A percentile compares a stretch with the other conserved stretches of the same genome.
phyloP scores from a whole-genome alignment of 495 filamentous ascomycete genomes.

The Tetracladium setigerum region DNA sequence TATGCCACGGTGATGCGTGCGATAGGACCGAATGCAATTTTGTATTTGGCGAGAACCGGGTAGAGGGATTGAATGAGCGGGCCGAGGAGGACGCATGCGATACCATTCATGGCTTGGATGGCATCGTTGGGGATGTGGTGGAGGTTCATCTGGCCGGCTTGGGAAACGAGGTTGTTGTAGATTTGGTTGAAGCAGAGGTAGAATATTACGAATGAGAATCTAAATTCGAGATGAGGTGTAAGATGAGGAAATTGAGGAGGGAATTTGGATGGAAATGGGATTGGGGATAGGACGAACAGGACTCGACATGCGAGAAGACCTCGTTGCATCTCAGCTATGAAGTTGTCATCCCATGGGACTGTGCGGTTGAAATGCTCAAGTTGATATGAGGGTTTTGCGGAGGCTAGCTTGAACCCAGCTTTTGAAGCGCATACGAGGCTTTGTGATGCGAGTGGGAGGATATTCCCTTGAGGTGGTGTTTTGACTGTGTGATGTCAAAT shows the following conservation, averaged over 20 bases:
- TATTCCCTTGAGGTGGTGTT: constrained; percentile 30
- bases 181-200: constrained; percentile 53
- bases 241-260: too few relatives aligned
- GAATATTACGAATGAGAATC: constrained; percentile 45
- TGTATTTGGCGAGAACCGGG: constrained; percentile 29
- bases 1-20: constrained; percentile 44
- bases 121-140: constrained; percentile 45
- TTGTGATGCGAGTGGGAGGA: constrained; percentile 32
- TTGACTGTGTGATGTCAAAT: constrained; percentile 30
- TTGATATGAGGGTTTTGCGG: constrained; percentile 39
- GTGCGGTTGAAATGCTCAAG: constrained; percentile 21
- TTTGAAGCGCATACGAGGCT: constrained; percentile 33
- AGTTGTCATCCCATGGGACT: constrained; percentile 26
- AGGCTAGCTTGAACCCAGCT: constrained; percentile 40
- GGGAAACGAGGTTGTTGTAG: constrained; percentile 45
- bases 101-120: constrained; percentile 27
- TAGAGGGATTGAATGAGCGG: constrained; percentile 41
- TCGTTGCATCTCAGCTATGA: constrained; percentile 33
- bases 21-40: constrained; percentile 40
- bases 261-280: not conserved
- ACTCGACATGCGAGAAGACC: constrained; percentile 34
- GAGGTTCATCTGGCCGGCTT: constrained; percentile 43
- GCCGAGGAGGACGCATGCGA: constrained; percentile 36
- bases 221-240: not conserved
- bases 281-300: constrained; percentile 25